These are phyloP conservation scores for Acanthamoeba culbertsoni DNA, from an alignment of 208 protist genomes.

Conservation along the genomic window DNA sequence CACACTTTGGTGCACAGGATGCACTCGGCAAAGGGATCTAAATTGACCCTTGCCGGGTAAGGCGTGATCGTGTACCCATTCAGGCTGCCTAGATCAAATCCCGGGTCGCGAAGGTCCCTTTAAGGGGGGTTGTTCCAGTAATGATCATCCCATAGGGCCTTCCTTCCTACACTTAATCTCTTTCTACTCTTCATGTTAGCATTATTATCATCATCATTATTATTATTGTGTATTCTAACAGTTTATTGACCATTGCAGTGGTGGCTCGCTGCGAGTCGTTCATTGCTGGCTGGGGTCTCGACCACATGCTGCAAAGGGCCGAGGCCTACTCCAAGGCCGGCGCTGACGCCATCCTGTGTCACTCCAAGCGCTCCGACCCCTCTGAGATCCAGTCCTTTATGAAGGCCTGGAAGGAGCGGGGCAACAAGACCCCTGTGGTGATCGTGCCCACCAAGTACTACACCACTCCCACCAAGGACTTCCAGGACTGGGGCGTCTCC, in stretches of 20 bases:
- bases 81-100: background rate
- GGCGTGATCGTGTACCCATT: conserved; percentile 19
- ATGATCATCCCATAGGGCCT: background rate
- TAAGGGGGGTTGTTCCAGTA: background rate
- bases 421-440: conserved; percentile 78
- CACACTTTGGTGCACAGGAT: conserved; percentile 37
- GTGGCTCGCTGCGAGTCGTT: conserved; percentile 87
- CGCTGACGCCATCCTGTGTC: conserved; percentile 85
- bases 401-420: conserved; percentile 79
- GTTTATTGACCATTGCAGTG: conserved; percentile 58
- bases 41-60: background rate
- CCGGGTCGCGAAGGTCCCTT: background rate
- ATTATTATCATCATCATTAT: background rate
- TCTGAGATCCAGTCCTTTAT: conserved; percentile 85
- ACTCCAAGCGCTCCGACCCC: conserved; percentile 83
- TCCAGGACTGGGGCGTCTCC: conserved; percentile 80
- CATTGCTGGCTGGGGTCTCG: conserved; percentile 87
- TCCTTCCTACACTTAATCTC: background rate
- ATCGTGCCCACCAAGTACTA: conserved; percentile 88
- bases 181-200: background rate
- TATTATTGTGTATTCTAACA: background rate
- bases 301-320: conserved; percentile 84
- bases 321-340: conserved; percentile 83
- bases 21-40: background rate
- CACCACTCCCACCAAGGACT: conserved; percentile 77